Evolutionary conservation across 331 rosid genomes (phyloP), one percentile per base, ranked within the genome.

Genomic region (Cydonia oblonga): DNA sequence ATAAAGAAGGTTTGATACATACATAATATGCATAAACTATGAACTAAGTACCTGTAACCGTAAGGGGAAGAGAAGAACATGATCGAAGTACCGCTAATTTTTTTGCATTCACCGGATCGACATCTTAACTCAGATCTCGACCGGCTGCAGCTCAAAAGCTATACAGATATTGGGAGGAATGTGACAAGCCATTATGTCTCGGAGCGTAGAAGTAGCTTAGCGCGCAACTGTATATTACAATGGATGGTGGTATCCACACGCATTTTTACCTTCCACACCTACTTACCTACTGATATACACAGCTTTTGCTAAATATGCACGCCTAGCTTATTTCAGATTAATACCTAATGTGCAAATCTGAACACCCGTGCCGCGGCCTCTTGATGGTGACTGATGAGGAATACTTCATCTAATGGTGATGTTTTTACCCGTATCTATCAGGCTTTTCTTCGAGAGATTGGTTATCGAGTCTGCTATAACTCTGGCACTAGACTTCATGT

Each of bases 401-500:
- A 12, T 70, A 74, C 57, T 65, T 81, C 70, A 80, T 10, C 68
- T 38, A 12, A 76, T 60, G 29, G 74, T 71, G 22, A 54, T 70
- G 74, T 29, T 53, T 46, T 76, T 67, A 24, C 61, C 71, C 1
- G 77, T 84, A 78, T 93, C 88, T 66, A 93, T 87, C 74, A 90
- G 82, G 72, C 83, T 16, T 82, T 86, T 88, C 69, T 74, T 80
- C 2, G 92, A 85, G 44, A 93, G 95, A 86, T 90, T 90, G 78
- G 68, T 59, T 9, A 93, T 85, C 30, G 97, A 93, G 84, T 93
- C 91, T 56, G 98, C 98, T 6, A 93, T 87, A 20, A 90, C 95
- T 81, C 87, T 80, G 19, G 98, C 97, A 73, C 92, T 89, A 62
- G 95, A 86, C 81, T 86, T 93, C 98, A 89, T 90, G 87, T 90